A percentile compares a stretch with the other conserved stretches of the same genome.
These are phyloP conservation scores for Circinella umbellata DNA, from an alignment of 371 early-diverging fungal genomes.

Conservation along the genomic window DNA sequence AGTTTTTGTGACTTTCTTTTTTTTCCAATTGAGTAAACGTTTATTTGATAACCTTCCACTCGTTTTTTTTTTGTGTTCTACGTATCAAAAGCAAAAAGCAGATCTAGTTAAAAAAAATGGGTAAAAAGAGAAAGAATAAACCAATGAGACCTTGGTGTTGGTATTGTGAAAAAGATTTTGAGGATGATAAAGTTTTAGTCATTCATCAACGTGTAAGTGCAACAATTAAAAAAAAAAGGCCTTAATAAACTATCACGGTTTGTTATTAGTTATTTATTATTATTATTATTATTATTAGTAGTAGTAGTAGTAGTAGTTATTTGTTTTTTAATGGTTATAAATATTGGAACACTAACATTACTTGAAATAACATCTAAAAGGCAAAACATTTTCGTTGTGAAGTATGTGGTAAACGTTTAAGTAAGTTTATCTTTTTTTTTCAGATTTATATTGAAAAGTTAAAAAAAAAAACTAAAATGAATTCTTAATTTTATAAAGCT, in stretches of 20 bases:
- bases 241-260: no score
- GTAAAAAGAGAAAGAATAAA: constrained; percentile 55
- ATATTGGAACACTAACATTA: background rate
- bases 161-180: constrained; percentile 98
- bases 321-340: no score
- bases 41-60: no score
- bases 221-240: no score
- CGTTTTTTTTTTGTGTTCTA: no score
- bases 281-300: no score
- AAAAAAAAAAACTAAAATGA: no score
- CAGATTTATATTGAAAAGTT: background rate
- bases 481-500: constrained; percentile 20
- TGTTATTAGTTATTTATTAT: no score
- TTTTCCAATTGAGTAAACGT: no score
- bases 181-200: constrained; percentile 93
- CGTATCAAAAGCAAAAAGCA: no score
- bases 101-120: constrained; percentile 24
- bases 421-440: constrained; percentile 36
- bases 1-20: no score
- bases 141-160: constrained; percentile 60
- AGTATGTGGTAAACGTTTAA: constrained; percentile 83
- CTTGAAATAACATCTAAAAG: constrained; percentile 20
- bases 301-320: no score
- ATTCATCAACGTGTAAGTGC: constrained; percentile 77
- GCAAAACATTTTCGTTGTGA: constrained; percentile 94